phyloP scores from a whole-genome alignment of 306 rosid genomes.

The Hippophae gyantsensis region DNA sequence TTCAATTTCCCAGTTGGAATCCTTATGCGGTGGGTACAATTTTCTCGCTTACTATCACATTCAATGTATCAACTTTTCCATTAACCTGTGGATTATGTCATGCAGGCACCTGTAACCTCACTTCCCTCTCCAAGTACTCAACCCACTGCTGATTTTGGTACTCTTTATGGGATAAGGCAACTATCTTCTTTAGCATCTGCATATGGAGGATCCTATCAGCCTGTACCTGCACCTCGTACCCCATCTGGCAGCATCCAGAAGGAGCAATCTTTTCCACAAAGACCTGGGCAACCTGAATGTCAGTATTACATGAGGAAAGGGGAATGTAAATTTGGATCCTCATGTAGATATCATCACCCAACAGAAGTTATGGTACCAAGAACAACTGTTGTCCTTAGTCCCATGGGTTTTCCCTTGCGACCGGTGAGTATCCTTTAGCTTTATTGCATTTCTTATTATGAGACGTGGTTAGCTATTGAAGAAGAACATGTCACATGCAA shows the following conservation, averaged over 20 bases:
- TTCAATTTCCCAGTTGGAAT: slow-evolving; percentile 69
- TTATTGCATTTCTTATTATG: slow-evolving; percentile 8
- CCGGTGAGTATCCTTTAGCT: slow-evolving; percentile 51
- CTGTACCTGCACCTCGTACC: slow-evolving; percentile 39
- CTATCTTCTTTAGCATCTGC: slow-evolving; percentile 42
- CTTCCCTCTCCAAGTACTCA: slow-evolving; percentile 56
- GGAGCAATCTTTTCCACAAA: slow-evolving; percentile 71
- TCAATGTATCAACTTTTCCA: slow-evolving; percentile 13
- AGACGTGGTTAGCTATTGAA: no score
- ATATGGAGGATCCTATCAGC: slow-evolving; percentile 49
- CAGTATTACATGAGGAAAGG: slow-evolving; percentile 91
- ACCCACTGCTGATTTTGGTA: slow-evolving; percentile 48
- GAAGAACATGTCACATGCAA: no score
- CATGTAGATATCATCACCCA: slow-evolving; percentile 98
- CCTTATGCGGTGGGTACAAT: slow-evolving; percentile 59
- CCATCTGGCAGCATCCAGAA: slow-evolving; percentile 53
- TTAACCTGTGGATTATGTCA: slow-evolving; percentile 25
- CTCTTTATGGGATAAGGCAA: slow-evolving; percentile 57
- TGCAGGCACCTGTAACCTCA: slow-evolving; percentile 64
- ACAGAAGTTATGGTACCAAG: slow-evolving; percentile 46
- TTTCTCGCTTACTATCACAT: slow-evolving; percentile 19
- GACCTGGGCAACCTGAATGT: slow-evolving; percentile 93
- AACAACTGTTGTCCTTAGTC: slow-evolving; percentile 48
- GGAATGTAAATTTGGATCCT: slow-evolving; percentile 89
- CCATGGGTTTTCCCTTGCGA: slow-evolving; percentile 78